A percentile compares a stretch with the other conserved stretches of the same genome.
Conservation (phyloP, 1,284 basidiomycete species). For the Moesziomyces globuligerus region DNA sequence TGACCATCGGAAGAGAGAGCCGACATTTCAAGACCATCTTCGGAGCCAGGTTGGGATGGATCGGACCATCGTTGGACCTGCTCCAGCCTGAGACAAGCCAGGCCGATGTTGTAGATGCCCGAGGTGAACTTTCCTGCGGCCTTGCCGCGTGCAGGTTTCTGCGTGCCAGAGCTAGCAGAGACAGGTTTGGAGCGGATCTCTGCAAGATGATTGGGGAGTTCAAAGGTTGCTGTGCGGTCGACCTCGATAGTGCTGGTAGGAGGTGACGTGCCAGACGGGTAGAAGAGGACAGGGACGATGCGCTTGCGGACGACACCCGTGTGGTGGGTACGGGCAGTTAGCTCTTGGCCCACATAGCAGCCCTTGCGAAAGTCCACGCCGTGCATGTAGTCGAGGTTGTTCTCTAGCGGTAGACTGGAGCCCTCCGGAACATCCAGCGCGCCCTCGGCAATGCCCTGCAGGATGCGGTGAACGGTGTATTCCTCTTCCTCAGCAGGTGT, state of each 20-base stretch:
- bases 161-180: background rate
- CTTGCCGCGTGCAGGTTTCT: conserved; percentile 33
- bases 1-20: conserved; percentile 20
- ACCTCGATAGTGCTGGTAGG: conserved; percentile 11
- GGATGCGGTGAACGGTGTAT: conserved; percentile 83
- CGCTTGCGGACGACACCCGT: conserved; percentile 92
- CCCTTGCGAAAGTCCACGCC: conserved; percentile 97
- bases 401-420: conserved; percentile 89
- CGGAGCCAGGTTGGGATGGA: background rate
- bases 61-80: conserved; percentile 50
- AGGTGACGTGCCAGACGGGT: conserved; percentile 8
- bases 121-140: conserved; percentile 60
- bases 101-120: conserved; percentile 57
- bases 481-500: conserved; percentile 12
- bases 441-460: conserved; percentile 89
- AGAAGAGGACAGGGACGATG: conserved; percentile 77
- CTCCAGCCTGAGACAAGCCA: conserved; percentile 57
- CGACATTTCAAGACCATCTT: conserved; percentile 34
- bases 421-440: conserved; percentile 79
- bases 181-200: conserved; percentile 43
- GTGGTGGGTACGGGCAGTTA: conserved; percentile 95
- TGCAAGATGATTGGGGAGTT: conserved; percentile 18
- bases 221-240: conserved; percentile 1
- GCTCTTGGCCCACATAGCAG: conserved; percentile 96
- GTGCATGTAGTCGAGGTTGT: conserved; percentile 91